Evolutionary conservation across 2,329 filamentous ascomycete species (phyloP).

Genomic region (Geoglossum cookeanum): DNA sequence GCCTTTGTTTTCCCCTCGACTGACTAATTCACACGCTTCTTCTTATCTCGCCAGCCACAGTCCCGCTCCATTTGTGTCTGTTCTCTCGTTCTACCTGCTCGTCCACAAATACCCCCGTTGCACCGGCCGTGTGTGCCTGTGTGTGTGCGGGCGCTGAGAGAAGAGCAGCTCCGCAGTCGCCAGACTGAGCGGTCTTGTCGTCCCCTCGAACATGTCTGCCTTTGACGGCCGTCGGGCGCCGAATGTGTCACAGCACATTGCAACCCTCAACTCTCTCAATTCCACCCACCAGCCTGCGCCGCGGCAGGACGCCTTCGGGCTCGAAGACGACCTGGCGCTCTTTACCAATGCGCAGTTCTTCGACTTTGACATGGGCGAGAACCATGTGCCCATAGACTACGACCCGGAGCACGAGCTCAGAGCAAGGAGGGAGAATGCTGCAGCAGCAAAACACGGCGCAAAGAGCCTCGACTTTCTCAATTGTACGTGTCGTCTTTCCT

Average conservation of each 20-base stretch:
- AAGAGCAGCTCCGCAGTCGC: neutral
- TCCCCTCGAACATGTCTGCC: conserved; percentile 37
- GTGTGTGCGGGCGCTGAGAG: too few relatives aligned
- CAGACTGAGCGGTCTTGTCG: neutral
- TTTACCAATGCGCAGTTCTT: conserved; percentile 74
- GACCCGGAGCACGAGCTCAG: neutral
- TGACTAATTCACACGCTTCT: too few relatives aligned
- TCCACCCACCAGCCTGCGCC: conserved; percentile 42
- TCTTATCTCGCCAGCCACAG: too few relatives aligned
- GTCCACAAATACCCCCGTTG: too few relatives aligned
- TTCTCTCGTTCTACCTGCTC: too few relatives aligned
- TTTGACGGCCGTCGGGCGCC: conserved; percentile 61
- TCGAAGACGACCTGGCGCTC: conserved; percentile 55
- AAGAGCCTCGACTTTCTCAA: conserved; percentile 14
- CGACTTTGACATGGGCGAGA: conserved; percentile 50
- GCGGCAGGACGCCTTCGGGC: conserved; percentile 39
- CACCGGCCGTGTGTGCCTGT: too few relatives aligned
- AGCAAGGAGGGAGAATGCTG: conserved; percentile 5
- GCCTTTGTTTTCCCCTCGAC: too few relatives aligned
- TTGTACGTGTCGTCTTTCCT: conserved; percentile 17
- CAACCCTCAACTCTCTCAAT: conserved; percentile 58
- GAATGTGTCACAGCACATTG: conserved; percentile 80
- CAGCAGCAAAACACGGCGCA: neutral
- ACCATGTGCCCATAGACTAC: conserved; percentile 1
- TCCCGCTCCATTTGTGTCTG: too few relatives aligned